Evolutionary conservation across 768 basidiomycete genomes (phyloP).

Genomic region (Inosperma sp.): DNA sequence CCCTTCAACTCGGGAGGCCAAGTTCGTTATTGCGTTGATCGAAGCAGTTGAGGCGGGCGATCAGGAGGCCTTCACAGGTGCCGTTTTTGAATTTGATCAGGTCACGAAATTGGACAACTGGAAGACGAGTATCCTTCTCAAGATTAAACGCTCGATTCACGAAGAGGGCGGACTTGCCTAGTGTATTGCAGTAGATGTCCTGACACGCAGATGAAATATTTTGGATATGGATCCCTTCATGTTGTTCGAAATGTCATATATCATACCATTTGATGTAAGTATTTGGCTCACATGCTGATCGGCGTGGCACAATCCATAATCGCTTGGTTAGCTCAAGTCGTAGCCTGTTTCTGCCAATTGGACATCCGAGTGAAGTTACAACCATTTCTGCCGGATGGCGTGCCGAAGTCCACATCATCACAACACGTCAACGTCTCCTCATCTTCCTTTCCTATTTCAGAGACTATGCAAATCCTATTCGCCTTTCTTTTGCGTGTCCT

Average conservation of each 20-base stretch:
- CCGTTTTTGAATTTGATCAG: constrained; percentile 91
- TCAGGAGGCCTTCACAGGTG: constrained; percentile 64
- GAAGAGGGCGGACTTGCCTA: constrained; percentile 38
- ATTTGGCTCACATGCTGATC: no score
- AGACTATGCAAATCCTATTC: constrained; percentile 44
- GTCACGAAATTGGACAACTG: constrained; percentile 91
- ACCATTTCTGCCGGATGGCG: not conserved
- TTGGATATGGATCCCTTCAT: no score
- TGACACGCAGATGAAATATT: no score
- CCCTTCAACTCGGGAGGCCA: constrained; percentile 83
- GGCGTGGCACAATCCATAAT: no score
- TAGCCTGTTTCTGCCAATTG: no score
- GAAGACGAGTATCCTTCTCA: constrained; percentile 89
- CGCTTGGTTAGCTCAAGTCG: no score
- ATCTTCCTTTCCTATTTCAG: not conserved
- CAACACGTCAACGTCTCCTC: constrained; percentile 7
- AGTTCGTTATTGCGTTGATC: constrained; percentile 73
- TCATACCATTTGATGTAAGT: no score
- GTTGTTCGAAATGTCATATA: no score
- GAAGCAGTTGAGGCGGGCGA: constrained; percentile 59
- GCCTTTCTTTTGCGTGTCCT: constrained; percentile 47
- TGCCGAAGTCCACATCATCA: not conserved
- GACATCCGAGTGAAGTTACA: not conserved
- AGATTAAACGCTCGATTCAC: constrained; percentile 82
- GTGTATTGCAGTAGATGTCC: not conserved